Conservation (phyloP, 768 basidiomycete genomes). For the Pleurotus cornucopiae region DNA sequence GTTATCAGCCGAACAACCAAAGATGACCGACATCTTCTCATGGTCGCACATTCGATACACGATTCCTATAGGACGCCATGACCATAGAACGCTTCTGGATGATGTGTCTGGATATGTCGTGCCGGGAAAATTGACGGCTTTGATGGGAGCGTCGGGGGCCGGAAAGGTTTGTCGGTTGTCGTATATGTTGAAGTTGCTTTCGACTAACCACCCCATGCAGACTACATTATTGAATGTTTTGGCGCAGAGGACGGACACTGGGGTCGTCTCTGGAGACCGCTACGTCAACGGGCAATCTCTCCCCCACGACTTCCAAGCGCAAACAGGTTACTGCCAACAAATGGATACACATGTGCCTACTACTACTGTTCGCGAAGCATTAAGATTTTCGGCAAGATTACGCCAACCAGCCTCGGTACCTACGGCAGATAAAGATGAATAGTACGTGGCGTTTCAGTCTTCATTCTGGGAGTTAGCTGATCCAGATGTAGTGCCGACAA, state of each 20-base stretch:
- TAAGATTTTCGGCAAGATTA: constrained; percentile 73
- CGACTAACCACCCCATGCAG: too few species aligned
- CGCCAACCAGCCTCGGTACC: constrained; percentile 70
- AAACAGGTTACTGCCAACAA: constrained; percentile 85
- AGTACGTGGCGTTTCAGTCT: constrained; percentile 37
- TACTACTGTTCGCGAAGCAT: constrained; percentile 75
- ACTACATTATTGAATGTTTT: constrained; percentile 58
- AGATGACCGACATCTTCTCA: constrained; percentile 66
- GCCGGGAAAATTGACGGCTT: constrained; percentile 75
- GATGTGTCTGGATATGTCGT: constrained; percentile 76
- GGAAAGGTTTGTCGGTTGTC: constrained; percentile 47
- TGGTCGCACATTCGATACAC: constrained; percentile 72
- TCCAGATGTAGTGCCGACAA: constrained; percentile 22
- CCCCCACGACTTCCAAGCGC: constrained; percentile 57
- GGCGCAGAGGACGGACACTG: constrained; percentile 43
- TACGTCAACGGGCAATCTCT: constrained; percentile 51
- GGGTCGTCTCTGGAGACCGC: constrained; percentile 46
- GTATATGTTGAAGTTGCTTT: too few species aligned
- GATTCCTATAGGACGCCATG: constrained; percentile 45
- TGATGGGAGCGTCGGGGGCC: constrained; percentile 60
- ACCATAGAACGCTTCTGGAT: constrained; percentile 51
- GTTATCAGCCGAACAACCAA: constrained; percentile 35
- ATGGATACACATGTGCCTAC: constrained; percentile 76
- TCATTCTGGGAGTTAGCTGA: too few species aligned
- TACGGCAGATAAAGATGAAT: constrained; percentile 70